A percentile compares a stretch with the other conserved stretches of the same genome.
Conservation (phyloP, 352 stramenopile genomes). For the Aphanomyces astaci region DNA sequence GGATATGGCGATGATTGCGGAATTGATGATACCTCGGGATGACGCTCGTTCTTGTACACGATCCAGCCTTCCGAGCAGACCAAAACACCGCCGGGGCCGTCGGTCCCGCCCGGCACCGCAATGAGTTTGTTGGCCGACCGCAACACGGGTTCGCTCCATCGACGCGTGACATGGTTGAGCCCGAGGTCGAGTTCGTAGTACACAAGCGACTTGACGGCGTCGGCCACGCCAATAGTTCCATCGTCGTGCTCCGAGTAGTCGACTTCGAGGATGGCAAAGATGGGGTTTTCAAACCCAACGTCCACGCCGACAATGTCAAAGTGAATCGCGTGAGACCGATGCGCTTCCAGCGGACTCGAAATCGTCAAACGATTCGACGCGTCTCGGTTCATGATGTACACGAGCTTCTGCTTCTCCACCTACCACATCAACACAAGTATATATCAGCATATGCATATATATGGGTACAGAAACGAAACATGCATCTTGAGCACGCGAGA, state of each 20-base stretch:
- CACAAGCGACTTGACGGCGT: slow-evolving; percentile 91
- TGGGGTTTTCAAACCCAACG: slow-evolving; percentile 98
- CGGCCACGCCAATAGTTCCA: slow-evolving; percentile 51
- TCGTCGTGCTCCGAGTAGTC: slow-evolving; percentile 90
- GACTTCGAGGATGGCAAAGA: slow-evolving; percentile 96
- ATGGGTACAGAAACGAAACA: too few relatives aligned
- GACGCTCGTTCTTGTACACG: slow-evolving; percentile 95
- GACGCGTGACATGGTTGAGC: slow-evolving; percentile 97
- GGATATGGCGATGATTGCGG: too few relatives aligned
- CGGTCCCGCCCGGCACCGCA: slow-evolving; percentile 70
- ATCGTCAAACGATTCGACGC: slow-evolving; percentile 92
- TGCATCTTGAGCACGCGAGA: too few relatives aligned
- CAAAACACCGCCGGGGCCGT: slow-evolving; percentile 89
- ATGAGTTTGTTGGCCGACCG: slow-evolving; percentile 93
- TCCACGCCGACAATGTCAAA: slow-evolving; percentile 94
- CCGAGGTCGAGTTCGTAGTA: slow-evolving; percentile 99
- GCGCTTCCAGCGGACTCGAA: slow-evolving; percentile 97
- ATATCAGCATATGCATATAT: too few relatives aligned
- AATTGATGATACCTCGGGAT: slow-evolving; percentile 40
- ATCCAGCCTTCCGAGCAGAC: slow-evolving; percentile 95
- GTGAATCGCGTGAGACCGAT: slow-evolving; percentile 93
- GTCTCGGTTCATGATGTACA: slow-evolving; percentile 99
- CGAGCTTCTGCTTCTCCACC: slow-evolving; percentile 98
- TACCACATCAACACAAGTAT: neutral
- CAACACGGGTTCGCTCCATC: slow-evolving; percentile 86